Evolutionary conservation across 176 grass and related monocot species (phyloP), one percentile per base, ranked within the genome.

Genomic region (Coix lacrymajobi): DNA sequence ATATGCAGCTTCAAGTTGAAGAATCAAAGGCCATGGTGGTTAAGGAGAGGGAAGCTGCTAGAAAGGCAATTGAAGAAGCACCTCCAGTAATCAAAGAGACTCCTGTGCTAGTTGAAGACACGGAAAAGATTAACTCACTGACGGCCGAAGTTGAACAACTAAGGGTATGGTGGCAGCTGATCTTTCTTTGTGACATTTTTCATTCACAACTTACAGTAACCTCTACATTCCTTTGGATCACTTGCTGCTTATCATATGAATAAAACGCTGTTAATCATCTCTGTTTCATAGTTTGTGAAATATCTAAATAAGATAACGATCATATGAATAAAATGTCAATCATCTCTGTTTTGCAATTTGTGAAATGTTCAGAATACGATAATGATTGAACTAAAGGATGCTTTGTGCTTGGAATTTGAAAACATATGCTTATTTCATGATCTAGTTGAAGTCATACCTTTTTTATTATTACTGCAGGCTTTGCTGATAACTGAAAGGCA

Each of bases 1-100:
- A 90, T 63, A 85, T 89, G 81, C 91, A 94, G 58, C 78, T 87
- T 75, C 91, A 99, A 87, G 80, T 94, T 84, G 97, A 99, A 67
- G 97, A 99, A 80, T 87, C 89, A 67, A 99, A 87, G 43, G 52
- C 83, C 34, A 70, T 78, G 66, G 73, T 94, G 57, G 52, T 85
- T 64, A 92, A 86, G 91, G 97, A 99, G 90, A 93, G 89, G 85
- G 97, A 99, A 85, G 89, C 89, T 78, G 97, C 91, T 85, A 91
- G 81, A 90, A 96, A 92, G 87, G 93, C 91, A 88, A 96, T 99
- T 87, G 93, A 94, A 90, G 97, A 99, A 88, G 85, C 93, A 87
- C 93, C 93, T 83, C 93, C 93, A 79, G 87, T 99, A 76, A 91
- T 99, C 61, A 96, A 96, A 84, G 97, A 96, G 74, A 92, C 97